Base-by-base conservation (phyloP, 208 protist species). In the Spongospora subterranea region DNA sequence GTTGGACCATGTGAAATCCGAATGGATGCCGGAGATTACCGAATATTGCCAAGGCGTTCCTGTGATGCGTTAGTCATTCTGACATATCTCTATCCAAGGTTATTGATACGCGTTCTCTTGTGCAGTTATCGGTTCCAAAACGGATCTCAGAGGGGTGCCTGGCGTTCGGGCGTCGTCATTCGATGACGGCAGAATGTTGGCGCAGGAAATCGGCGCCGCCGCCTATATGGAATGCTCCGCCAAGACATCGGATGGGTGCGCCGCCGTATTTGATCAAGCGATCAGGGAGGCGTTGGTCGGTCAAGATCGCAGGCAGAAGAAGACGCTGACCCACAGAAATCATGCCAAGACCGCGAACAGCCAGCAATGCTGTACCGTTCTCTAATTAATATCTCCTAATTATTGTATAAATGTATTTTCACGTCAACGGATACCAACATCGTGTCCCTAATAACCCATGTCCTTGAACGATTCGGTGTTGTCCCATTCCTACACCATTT, bases 1-100 rank as follows among this genome's bases (percentile, higher is more conserved):
- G 32, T 96, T 96, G 60, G 94, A 96, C 24, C 97, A 97, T 88
- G 93, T 96, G 17, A 89, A 91, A 17, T 88, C 40, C 0, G 92
- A 88, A 54, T 96, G 94, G 94, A 88, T 41, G 6, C 90, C 93
- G 40, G 93, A 94, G 88, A 88, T 94, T 17, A 40, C 91, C 41
- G 77, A 94, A 0, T 50, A 92, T 89, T 66, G 50, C 45, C 95
- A 95, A 24, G 71, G 88, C 40, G 90, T 90, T 6, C 96, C 95
- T 40, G 6, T 82, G 71, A 35, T 82, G 40, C 71, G 71, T 82
- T 45, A 6, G 71, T 82, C 6, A 20, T 82, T 35, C 13, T 82
- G 6, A 82, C n/a, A 35, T 17, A 6, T 82, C 11, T 35, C 6
- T 82, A n/a, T 35, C 13, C 35, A 6, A 35, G 13, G 17, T 20